Evolutionary conservation across 306 rosid genomes (phyloP), one percentile per base, ranked within the genome.

Genomic region (Aeschynomene evenia): DNA sequence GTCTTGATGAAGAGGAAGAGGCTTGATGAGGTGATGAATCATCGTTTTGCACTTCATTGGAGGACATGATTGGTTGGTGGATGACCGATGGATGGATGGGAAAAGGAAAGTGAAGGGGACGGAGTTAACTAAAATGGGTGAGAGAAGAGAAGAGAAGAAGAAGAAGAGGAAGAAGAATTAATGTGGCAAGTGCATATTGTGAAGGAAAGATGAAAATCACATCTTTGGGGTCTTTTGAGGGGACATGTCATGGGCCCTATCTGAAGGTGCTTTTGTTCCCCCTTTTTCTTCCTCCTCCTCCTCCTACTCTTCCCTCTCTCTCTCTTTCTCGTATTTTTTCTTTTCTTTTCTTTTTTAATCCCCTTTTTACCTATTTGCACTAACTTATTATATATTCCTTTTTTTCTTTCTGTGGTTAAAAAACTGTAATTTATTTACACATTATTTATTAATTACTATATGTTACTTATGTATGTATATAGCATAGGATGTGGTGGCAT

Each of bases 241-340:
- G 84, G 96, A 91, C 96, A 84, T 70, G 19, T 70, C n/a, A 66
- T 84, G 98, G 98, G 88, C 68, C 96, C 96, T 24, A 11, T 26
- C 14, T 45, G 29, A 65, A 68, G 77, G 51, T 89, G 94, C 92
- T 71, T 87, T 89, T 84, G 80, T 74, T 85, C 81, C 77, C 28
- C 78, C 31, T 74, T 73, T 74, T 53, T 68, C 36, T 9, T 57
- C 9, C 1, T 28, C 78, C 29, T 76, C 73, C 74, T 53, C 66
- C 36, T 9, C 59, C 9, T 2, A n/a, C 24, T 20, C 46, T 13
- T n/a, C 16, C 16, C 14, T 54, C 55, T 19, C 73, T 52, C 55
- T 54, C 48, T 71, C 52, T 64, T 36, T 40, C 69, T 62, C 53
- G 6, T 56, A 31, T 73, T 73, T 74, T 70, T 70, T 74, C 66